Percentiles rank a stretch among this genome's conserved stretches.
Conservation (phyloP, 805 yeast genomes). For the Debaryomyces hansenii region DNA sequence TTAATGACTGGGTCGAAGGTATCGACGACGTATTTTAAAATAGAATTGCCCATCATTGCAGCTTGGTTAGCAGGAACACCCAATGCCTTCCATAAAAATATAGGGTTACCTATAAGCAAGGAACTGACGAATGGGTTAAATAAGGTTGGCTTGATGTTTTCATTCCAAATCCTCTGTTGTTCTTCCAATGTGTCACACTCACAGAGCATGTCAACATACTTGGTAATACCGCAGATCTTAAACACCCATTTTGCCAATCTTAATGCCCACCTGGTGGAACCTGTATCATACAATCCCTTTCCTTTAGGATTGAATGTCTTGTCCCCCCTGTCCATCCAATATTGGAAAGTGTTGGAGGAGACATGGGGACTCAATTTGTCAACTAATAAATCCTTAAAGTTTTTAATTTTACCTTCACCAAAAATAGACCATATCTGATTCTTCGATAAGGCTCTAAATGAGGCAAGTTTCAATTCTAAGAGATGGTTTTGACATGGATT, state of each 20-base stretch:
- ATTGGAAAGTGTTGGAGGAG: slow-evolving; percentile 80
- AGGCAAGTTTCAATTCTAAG: slow-evolving; percentile 75
- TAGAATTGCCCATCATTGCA: slow-evolving; percentile 71
- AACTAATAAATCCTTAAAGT: slow-evolving; percentile 46
- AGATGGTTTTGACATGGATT: slow-evolving; percentile 83
- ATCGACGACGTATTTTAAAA: slow-evolving; percentile 68
- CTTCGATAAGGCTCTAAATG: slow-evolving; percentile 55
- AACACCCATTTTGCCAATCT: slow-evolving; percentile 65
- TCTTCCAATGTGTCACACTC: slow-evolving; percentile 56
- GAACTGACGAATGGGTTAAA: slow-evolving; percentile 70
- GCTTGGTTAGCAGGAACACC: slow-evolving; percentile 92
- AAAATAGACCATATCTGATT: slow-evolving; percentile 72
- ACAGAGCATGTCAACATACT: slow-evolving; percentile 56
- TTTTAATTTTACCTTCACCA: slow-evolving; percentile 67
- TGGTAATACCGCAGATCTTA: slow-evolving; percentile 51
- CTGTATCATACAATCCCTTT: slow-evolving; percentile 73
- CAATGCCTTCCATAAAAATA: slow-evolving; percentile 84
- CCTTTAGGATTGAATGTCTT: slow-evolving; percentile 55
- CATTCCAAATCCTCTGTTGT: slow-evolving; percentile 65
- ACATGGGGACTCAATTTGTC: slow-evolving; percentile 63
- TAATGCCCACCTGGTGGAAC: slow-evolving; percentile 84
- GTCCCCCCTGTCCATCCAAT: slow-evolving; percentile 68
- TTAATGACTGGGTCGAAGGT: slow-evolving; percentile 75
- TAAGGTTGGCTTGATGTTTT: slow-evolving; percentile 63
- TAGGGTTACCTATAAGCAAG: slow-evolving; percentile 72